Base-by-base conservation (phyloP, 352 stramenopile species). In the Elongisporangium anandrum region DNA sequence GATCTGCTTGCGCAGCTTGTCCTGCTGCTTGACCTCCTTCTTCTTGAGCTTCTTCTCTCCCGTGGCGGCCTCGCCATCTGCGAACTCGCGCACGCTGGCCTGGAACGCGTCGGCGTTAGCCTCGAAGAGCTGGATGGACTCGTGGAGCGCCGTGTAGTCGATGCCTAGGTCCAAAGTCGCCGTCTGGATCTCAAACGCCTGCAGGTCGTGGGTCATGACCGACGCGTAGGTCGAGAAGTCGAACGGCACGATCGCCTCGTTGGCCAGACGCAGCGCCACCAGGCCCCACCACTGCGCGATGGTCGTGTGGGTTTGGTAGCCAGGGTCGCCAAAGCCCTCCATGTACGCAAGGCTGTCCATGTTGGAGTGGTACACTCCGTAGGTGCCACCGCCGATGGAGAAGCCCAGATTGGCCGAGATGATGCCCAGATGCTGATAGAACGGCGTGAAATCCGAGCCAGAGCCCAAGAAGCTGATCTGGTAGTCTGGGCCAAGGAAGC, bases 301-400 rank as follows among this genome's bases (percentile, higher is more conserved):
- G 17, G 75, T 69, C 12, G 68, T 64, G 50, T 90, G 75, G 12
- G 75, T 75, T 17, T 54, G 45, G 57, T 80, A 92, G 23, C 64
- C 55, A 21, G 82, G 80, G 54, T 90, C 76, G 12, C 64, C 78
- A 26, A 75, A 75, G 16, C 60, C 66, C 41, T 90, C 78, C 26
- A 86, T 72, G 64, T 83, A 96, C 56, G 65, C 72, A 58, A 92
- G 85, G 38, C 71, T 90, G 68, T 95, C 87, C 72, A 93, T 95
- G 20, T 87, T 81, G 56, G 70, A 89, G 65, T 96, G 87, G 60
- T 95, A 94, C 26, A 81, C 71, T 12, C 83, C 85, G 65, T 94
- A 93, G 15, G 50, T 56, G 1, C 58, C 56, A 6, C 48, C 50
- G 2, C 53, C 59, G 21, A 81, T 38, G 3, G 24, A 54, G 29